Evolutionary conservation across 495 filamentous ascomycete species (phyloP), one percentile per base, ranked within the genome.

Genomic region (Mycothermus thermophilus): DNA sequence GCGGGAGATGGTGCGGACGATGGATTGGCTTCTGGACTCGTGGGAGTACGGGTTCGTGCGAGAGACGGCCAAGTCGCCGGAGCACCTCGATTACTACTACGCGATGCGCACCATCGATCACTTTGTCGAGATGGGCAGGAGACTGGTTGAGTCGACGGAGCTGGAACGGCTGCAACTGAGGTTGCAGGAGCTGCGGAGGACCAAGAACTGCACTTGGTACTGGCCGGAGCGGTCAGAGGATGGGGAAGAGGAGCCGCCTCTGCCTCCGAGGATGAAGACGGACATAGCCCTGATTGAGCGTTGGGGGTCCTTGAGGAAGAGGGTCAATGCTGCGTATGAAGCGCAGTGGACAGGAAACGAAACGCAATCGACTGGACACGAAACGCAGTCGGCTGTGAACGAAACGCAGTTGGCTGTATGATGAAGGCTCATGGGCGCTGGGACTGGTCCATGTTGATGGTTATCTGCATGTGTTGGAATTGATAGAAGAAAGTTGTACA

Each of bases 1-100:
- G 6, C 8, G 27, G 1, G 49, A 42, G 19, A 62, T 64, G 59
- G 47, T 54, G 15, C 39, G 43, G 7, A 31, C 62, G 4, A 37
- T 62, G 33, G 34, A 51, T 24, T 66, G 62, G 62, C 47, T 63
- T 29, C 18, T 63, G 5, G 50, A 55, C 27, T 37, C 43, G 3
- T 58, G 52, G 52, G 41, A 48, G 13, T 30, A 42, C 24, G 32
- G 32, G 27, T 35, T 50, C 35, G 15, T 63, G 0, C 45, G 54
- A 23, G 42, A 57, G 23, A 54, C 57, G 17, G 54, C 52, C 10
- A 47, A 54, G 37, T 30, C 38, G 11, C 41, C 51, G 27, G 32
- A 40, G 22, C 27, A 27, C 27, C 39, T 43, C 12, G 58, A 46
- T 9, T 44, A 56, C 27, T 41, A 40, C 17, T 37, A 48, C 16